These are phyloP conservation scores for Naganishia albida DNA, from an alignment of 1,284 basidiomycete genomes.

Conservation along the genomic window DNA sequence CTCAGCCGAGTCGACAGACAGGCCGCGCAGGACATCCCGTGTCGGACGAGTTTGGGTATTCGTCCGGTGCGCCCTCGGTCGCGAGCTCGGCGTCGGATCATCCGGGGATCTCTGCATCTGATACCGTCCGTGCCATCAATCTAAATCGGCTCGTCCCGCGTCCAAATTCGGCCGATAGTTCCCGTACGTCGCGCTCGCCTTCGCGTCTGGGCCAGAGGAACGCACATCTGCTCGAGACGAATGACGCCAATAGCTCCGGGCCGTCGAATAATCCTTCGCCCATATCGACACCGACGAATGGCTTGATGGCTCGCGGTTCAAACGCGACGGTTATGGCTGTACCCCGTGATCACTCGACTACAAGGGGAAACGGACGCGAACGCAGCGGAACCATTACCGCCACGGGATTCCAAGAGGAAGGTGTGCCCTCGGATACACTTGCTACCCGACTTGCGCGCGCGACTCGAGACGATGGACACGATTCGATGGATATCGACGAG, in stretches of 20 bases:
- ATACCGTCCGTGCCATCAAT: background rate
- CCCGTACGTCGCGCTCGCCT: constrained; percentile 7
- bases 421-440: background rate
- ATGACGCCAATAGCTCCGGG: constrained; percentile 24
- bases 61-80: constrained; percentile 17
- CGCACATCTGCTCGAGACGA: constrained; percentile 4
- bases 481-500: constrained; percentile 26
- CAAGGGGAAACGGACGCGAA: constrained; percentile 1
- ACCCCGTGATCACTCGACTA: background rate
- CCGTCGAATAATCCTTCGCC: constrained; percentile 22
- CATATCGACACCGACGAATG: constrained; percentile 18
- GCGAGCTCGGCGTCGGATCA: constrained; percentile 7
- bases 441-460: background rate
- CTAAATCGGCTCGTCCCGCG: background rate
- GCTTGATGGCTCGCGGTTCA: constrained; percentile 5
- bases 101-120: background rate
- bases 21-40: background rate
- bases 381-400: constrained; percentile 30
- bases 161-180: constrained; percentile 14
- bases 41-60: background rate
- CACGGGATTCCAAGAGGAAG: background rate
- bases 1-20: background rate
- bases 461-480: constrained; percentile 1
- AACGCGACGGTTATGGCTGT: background rate
- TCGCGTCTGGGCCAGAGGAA: background rate